Base-by-base conservation (phyloP, 106 monocot species). In the Alisma plantagoaquatica region DNA sequence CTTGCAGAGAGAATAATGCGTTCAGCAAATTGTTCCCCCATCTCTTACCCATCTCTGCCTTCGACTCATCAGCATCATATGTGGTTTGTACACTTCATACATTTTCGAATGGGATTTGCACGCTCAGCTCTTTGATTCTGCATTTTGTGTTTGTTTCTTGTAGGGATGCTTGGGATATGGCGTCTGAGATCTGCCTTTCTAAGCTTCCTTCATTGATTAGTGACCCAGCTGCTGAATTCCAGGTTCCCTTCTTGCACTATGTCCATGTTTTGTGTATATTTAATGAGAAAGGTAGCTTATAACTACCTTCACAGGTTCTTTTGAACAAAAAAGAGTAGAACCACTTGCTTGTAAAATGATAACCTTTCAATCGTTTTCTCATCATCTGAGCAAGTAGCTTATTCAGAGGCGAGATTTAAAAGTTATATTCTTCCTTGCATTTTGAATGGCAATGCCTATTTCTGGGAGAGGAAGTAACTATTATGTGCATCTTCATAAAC, bases 121-220 rank as follows among this genome's bases (percentile, higher is more conserved):
- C 0, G 12, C 6, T 28, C 41, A 15, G 28, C 23, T 61, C 10
- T 22, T 17, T 31, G 8, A 8, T 23, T 19, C 5, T 22, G 26
- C 56, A 1, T 31, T 61, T 44, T 35, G 30, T 46, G 27, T 45
- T 4, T 53, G 10, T 19, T 55, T 45, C 14, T 18, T 51, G 11
- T 56, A 94, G 94, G 94, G 88, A 94, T 75, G 94, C 94, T 65
- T 94, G 94, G 94, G 94, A 94, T 51, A 88, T 94, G 94, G 94
- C 94, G 63, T 87, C 94, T 17, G 94, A 94, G 66, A 77, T 74
- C 27, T 94, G 94, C 38, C 77, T 94, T 29, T 77, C 84, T 50
- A 80, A 94, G 53, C 75, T 94, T 69, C 84, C 84, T 51, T 74
- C 80, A 29, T 53, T 94, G 44, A 51, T 94, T 72, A 69, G 62